Conservation (phyloP, 768 basidiomycete genomes). For the Suillus americanus region DNA sequence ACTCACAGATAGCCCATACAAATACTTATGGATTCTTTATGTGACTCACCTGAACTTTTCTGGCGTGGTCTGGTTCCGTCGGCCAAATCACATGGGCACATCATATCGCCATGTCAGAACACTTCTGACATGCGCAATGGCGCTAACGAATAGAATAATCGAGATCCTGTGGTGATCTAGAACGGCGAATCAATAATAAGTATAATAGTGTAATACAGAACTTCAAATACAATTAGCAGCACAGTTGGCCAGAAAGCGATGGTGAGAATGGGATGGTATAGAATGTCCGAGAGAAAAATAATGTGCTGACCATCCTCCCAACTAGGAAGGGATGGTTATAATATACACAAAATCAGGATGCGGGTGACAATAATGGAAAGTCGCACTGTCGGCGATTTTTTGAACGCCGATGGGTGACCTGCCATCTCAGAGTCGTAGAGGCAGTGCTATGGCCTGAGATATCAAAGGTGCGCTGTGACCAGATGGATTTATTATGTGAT, state of each 20-base stretch:
- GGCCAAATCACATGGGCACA: background rate
- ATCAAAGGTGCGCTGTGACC: constrained; percentile 52
- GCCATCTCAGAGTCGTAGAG: constrained; percentile 40
- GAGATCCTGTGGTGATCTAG: background rate
- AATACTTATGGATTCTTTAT: background rate
- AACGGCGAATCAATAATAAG: background rate
- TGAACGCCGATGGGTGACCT: constrained; percentile 24
- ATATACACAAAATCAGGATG: constrained; percentile 11
- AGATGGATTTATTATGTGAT: constrained; percentile 63
- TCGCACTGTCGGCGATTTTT: constrained; percentile 14
- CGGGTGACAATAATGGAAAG: constrained; percentile 11
- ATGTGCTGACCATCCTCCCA: constrained; percentile 2
- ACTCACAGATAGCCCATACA: background rate
- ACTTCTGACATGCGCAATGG: background rate
- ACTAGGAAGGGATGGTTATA: constrained; percentile 6
- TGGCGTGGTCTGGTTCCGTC: background rate
- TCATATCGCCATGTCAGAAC: background rate
- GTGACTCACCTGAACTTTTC: background rate
- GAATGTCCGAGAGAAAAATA: background rate
- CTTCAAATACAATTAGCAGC: constrained; percentile 4
- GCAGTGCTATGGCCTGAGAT: constrained; percentile 54
- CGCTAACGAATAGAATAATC: background rate
- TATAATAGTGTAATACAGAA: constrained; percentile 2
- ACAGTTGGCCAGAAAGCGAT: background rate
- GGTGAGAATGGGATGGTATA: constrained; percentile 6